Evolutionary conservation across 208 protist species (phyloP).

Genomic region (Angomonas desouzai): DNA sequence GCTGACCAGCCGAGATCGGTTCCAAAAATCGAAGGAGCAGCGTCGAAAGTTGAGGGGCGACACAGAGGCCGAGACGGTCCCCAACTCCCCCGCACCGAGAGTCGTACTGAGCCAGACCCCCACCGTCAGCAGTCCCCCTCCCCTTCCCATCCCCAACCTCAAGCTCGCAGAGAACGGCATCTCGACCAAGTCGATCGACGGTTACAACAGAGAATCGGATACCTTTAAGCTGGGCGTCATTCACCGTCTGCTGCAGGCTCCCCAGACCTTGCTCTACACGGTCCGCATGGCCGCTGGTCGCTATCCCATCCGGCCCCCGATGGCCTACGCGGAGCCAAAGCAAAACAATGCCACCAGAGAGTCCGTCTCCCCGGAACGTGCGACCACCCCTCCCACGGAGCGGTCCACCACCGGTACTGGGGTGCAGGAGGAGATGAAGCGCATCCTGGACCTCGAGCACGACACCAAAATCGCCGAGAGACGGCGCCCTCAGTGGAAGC

Average conservation of each 20-base stretch:
- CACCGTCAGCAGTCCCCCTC: conserved; percentile 17
- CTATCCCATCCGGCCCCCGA: conserved; percentile 54
- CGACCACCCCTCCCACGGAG: not conserved
- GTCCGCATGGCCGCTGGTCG: conserved; percentile 40
- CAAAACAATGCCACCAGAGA: conserved; percentile 11
- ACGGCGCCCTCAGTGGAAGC: conserved; percentile 6
- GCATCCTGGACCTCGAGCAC: not conserved
- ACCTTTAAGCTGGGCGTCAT: conserved; percentile 71
- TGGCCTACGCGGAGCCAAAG: conserved; percentile 45
- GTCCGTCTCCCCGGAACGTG: conserved; percentile 11
- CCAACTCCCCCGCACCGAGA: conserved; percentile 6
- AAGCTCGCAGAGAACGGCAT: conserved; percentile 51
- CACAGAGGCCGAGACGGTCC: conserved; percentile 7
- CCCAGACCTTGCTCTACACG: conserved; percentile 64
- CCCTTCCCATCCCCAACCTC: conserved; percentile 9
- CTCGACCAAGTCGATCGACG: conserved; percentile 48
- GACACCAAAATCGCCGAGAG: not conserved
- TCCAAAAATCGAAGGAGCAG: conserved; percentile 58
- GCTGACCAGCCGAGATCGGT: conserved; percentile 48
- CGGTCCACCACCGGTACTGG: not conserved
- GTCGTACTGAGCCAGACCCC: not conserved
- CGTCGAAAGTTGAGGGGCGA: conserved; percentile 16
- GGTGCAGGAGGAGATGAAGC: not conserved
- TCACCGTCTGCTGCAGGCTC: conserved; percentile 73
- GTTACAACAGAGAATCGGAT: conserved; percentile 53